Conservation (phyloP, 257 asterid genomes). For the Solanum etuberosum region DNA sequence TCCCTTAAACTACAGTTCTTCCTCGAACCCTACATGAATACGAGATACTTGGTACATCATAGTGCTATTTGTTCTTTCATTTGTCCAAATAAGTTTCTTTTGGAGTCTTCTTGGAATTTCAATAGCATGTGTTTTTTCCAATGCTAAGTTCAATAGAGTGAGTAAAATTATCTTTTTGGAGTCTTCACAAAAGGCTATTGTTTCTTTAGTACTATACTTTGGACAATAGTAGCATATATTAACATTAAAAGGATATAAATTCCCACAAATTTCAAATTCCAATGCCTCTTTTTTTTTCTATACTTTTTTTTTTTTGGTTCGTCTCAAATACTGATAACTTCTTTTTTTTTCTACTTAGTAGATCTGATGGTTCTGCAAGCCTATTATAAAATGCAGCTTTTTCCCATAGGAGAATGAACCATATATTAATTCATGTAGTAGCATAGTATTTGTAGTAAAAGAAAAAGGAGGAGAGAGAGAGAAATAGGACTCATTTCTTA, state of each 20-base stretch:
- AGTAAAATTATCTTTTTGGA: background rate
- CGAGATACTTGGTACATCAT: background rate
- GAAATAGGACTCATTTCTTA: background rate
- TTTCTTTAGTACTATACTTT: background rate
- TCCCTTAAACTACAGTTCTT: background rate
- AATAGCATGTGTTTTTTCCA: background rate
- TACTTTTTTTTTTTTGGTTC: background rate
- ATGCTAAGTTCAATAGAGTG: background rate
- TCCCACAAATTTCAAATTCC: slow-evolving; percentile 52
- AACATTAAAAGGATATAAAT: background rate
- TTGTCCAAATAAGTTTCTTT: background rate
- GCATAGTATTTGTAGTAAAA: background rate
- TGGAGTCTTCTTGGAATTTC: background rate
- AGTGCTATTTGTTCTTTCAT: background rate
- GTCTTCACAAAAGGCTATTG: background rate
- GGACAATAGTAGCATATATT: background rate
- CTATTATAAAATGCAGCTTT: slow-evolving; percentile 26
- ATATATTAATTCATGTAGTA: slow-evolving; percentile 9
- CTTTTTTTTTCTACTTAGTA: slow-evolving; percentile 4
- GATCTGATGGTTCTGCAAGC: slow-evolving; percentile 50
- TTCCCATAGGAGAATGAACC: slow-evolving; percentile 30
- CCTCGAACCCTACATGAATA: background rate
- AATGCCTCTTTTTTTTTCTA: slow-evolving; percentile 3
- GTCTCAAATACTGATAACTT: background rate
- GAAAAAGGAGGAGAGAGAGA: slow-evolving; percentile 10